phyloP scores from a whole-genome alignment of 306 rosid species.

The Prunus persica region DNA sequence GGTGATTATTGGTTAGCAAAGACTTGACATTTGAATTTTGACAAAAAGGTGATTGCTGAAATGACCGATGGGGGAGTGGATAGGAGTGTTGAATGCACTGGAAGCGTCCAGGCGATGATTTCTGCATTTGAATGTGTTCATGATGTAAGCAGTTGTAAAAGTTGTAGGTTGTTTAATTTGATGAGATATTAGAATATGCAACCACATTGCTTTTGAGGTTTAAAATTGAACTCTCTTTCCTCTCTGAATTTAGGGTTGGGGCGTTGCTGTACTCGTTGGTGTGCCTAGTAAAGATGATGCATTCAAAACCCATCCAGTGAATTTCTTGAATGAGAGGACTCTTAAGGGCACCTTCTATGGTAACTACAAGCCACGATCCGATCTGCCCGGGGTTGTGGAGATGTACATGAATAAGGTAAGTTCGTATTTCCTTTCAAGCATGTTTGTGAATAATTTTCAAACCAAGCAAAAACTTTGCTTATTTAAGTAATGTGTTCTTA shows the following conservation, averaged over 20 bases:
- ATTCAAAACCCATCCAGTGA: constrained; percentile 75
- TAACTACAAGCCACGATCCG: constrained; percentile 80
- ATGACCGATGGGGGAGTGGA: constrained; percentile 93
- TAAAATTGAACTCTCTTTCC: neutral
- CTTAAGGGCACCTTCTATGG: constrained; percentile 92
- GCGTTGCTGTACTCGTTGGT: constrained; percentile 89
- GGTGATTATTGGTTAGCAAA: neutral
- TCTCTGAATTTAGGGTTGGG: constrained; percentile 68
- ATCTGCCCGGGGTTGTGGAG: constrained; percentile 74
- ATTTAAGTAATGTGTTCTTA: too few relatives aligned
- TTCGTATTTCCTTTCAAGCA: neutral
- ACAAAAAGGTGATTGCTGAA: constrained; percentile 63
- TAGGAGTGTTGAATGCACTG: constrained; percentile 83
- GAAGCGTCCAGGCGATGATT: constrained; percentile 84
- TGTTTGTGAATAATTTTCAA: neutral
- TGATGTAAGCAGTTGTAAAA: constrained; percentile 40
- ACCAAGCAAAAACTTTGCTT: too few relatives aligned
- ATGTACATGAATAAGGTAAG: constrained; percentile 60
- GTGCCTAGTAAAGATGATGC: constrained; percentile 83
- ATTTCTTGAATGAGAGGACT: constrained; percentile 75
- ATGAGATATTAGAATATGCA: neutral
- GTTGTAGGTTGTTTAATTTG: neutral
- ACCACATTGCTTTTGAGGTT: neutral
- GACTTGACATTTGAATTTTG: constrained; percentile 17
- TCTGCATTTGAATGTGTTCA: constrained; percentile 95